Conservation (phyloP, 352 stramenopile genomes). For the Globisporangium barbulae region DNA sequence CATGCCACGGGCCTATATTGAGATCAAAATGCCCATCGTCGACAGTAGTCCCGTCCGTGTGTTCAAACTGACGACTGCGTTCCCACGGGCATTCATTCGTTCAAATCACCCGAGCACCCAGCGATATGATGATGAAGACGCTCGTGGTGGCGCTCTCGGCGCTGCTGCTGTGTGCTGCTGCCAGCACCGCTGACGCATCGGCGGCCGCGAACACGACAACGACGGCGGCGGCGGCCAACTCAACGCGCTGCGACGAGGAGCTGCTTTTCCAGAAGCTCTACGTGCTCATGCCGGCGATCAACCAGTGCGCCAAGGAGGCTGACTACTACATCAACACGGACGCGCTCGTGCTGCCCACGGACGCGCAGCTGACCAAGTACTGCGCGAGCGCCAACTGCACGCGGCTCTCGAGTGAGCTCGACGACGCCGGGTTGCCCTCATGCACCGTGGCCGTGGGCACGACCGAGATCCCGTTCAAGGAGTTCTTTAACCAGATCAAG, state of each 20-base stretch:
- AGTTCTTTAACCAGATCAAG: constrained; percentile 33
- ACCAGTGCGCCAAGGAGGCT: constrained; percentile 35
- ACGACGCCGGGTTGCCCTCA: constrained; percentile 32
- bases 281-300: constrained; percentile 45
- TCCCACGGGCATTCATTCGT: neutral
- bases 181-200: neutral
- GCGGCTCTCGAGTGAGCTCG: constrained; percentile 29
- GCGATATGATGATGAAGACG: neutral
- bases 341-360: constrained; percentile 22
- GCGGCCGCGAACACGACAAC: constrained; percentile 7
- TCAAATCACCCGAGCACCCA: neutral
- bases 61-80: too few species aligned
- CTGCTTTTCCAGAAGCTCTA: constrained; percentile 48
- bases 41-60: too few species aligned
- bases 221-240: constrained; percentile 1
- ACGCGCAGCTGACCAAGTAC: constrained; percentile 27
- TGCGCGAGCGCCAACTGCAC: constrained; percentile 36
- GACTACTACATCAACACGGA: constrained; percentile 32
- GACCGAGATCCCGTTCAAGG: constrained; percentile 27
- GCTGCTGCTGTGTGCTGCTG: neutral
- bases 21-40: too few species aligned
- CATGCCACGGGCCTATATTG: too few species aligned
- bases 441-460: constrained; percentile 27
- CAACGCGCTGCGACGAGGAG: constrained; percentile 26
- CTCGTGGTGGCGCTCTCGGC: constrained; percentile 7